These are phyloP conservation scores for Ustilago tritici DNA, from an alignment of 1,284 basidiomycete species.

Conservation along the genomic window DNA sequence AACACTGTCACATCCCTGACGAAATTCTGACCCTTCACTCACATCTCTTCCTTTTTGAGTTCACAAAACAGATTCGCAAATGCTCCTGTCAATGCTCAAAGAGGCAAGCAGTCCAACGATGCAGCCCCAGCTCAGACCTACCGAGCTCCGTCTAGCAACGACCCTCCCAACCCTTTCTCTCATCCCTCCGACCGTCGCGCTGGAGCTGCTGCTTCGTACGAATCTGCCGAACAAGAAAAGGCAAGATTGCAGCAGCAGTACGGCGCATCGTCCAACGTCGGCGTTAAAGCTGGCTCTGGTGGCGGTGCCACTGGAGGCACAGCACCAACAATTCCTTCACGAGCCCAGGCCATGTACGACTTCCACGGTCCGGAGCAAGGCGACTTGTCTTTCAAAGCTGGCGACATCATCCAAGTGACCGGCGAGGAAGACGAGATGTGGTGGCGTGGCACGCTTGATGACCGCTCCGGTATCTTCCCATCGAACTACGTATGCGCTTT, in stretches of 20 bases:
- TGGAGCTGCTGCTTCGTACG: conserved; percentile 8
- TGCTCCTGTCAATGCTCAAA: conserved; percentile 31
- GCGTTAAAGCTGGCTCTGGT: not conserved
- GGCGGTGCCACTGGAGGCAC: not conserved
- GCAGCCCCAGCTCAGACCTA: conserved; percentile 1
- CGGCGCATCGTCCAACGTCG: not conserved
- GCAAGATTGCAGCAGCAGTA: conserved; percentile 45
- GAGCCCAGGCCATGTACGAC: conserved; percentile 37
- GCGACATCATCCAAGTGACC: conserved; percentile 43
- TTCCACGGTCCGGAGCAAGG: conserved; percentile 37
- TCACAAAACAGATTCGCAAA: conserved; percentile 28
- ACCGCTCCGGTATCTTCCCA: conserved; percentile 45
- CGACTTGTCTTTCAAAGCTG: conserved; percentile 33
- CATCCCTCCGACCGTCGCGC: conserved; percentile 23
- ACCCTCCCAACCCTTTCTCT: conserved; percentile 30
- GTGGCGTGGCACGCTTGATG: conserved; percentile 36
- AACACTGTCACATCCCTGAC: not conserved
- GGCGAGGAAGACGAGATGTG: conserved; percentile 49
- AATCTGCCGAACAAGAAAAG: conserved; percentile 46
- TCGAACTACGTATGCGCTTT: conserved; percentile 25
- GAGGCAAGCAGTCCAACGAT: conserved; percentile 34
- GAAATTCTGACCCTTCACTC: not conserved
- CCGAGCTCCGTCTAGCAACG: conserved; percentile 1
- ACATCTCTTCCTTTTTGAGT: not conserved
- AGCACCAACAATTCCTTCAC: conserved; percentile 13